Evolutionary conservation across 257 asterid species (phyloP).

Genomic region (Lavandula angustifolia): DNA sequence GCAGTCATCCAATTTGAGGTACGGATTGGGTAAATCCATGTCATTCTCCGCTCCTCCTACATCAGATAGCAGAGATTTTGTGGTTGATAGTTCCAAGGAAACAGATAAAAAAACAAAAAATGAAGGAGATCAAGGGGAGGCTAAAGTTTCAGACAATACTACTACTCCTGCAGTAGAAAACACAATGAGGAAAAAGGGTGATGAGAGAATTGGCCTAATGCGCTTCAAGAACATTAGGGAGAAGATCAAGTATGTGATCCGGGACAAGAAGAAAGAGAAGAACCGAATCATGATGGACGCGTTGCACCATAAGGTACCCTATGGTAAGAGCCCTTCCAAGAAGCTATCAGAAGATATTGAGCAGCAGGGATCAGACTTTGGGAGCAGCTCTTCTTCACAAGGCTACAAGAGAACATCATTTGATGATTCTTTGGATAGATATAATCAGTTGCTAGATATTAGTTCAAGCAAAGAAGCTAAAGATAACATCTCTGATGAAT

Average conservation of each 20-base stretch:
- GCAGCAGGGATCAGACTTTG: constrained; percentile 26
- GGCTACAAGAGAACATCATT: constrained; percentile 53
- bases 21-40: constrained; percentile 53
- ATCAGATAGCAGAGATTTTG: constrained; percentile 11
- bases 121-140: constrained; percentile 19
- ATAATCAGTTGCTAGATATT: constrained; percentile 47
- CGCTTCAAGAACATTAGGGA: constrained; percentile 64
- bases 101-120: constrained; percentile 22
- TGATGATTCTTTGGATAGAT: constrained; percentile 49
- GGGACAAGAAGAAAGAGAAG: constrained; percentile 66
- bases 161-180: constrained; percentile 28
- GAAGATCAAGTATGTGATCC: constrained; percentile 60
- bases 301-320: constrained; percentile 67
- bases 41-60: constrained; percentile 49
- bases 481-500: constrained; percentile 33
- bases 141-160: constrained; percentile 28
- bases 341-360: constrained; percentile 22
- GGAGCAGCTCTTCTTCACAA: constrained; percentile 3
- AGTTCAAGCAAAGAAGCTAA: constrained; percentile 38
- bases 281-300: constrained; percentile 75
- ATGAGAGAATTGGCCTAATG: constrained; percentile 44
- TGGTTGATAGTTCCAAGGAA: background rate
- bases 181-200: constrained; percentile 34
- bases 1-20: constrained; percentile 36
- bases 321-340: constrained; percentile 44